phyloP scores from a whole-genome alignment of 2,329 filamentous ascomycete species.

The Fusarium musae region DNA sequence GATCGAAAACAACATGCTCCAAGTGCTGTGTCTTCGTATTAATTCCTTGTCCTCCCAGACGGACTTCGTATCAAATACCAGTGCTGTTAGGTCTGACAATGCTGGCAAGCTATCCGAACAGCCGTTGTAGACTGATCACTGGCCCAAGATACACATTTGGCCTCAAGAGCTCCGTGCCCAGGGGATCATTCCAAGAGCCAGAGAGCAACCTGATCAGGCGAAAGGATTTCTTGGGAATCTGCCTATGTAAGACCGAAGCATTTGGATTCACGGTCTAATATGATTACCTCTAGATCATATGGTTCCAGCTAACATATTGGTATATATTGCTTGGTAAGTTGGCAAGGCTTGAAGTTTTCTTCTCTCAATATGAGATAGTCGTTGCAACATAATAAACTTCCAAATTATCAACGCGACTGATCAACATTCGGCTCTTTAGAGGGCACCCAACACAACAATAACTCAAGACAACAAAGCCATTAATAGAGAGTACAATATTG shows the following conservation, averaged over 20 bases:
- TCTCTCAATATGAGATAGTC: not conserved
- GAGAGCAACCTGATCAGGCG: not conserved
- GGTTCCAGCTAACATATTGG: not conserved
- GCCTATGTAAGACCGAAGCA: not conserved
- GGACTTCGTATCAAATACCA: not conserved
- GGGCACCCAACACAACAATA: not conserved
- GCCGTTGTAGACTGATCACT: not conserved
- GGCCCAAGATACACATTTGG: not conserved
- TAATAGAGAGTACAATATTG: not conserved
- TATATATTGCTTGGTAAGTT: not conserved
- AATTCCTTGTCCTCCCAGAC: not conserved
- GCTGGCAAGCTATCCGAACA: slow-evolving; percentile 3
- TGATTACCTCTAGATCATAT: not conserved
- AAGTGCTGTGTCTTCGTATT: not conserved
- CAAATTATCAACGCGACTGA: not conserved
- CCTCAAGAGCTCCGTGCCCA: not conserved
- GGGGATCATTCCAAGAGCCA: not conserved
- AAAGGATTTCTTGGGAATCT: not conserved
- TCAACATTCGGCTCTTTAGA: not conserved
- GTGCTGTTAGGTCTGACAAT: not conserved
- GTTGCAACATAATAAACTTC: not conserved
- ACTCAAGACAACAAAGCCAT: not conserved
- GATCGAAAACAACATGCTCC: slow-evolving; percentile 1
- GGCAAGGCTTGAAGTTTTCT: not conserved
- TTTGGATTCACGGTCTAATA: not conserved